These are phyloP conservation scores for Adansonia gregorii DNA, from an alignment of 441 rosid species.

Conservation along the genomic window DNA sequence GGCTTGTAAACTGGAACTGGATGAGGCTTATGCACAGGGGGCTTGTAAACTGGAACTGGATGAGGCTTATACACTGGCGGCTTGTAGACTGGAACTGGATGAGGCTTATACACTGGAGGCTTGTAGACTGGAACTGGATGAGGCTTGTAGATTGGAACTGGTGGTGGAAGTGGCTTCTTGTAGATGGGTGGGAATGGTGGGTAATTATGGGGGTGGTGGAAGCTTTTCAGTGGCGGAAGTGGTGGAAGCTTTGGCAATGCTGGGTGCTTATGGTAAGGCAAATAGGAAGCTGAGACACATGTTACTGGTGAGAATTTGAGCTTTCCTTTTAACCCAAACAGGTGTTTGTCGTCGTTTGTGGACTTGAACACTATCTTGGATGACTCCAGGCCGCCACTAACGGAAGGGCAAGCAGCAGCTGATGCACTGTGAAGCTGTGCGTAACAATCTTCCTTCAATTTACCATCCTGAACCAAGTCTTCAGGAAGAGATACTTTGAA, in stretches of 20 bases:
- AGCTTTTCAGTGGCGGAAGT: constrained; percentile 15
- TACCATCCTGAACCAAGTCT: constrained; percentile 53
- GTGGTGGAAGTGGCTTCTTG: constrained; percentile 43
- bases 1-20: constrained; percentile 30
- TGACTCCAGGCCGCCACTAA: constrained; percentile 50
- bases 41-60: constrained; percentile 29
- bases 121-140: constrained; percentile 23
- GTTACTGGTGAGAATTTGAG: constrained; percentile 59
- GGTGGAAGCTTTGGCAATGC: constrained; percentile 22
- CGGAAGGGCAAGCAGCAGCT: constrained; percentile 58
- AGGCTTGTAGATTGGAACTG: constrained; percentile 31
- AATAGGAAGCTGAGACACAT: constrained; percentile 63
- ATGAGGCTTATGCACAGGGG: constrained; percentile 31
- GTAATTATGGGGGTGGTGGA: constrained; percentile 18
- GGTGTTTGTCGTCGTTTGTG: constrained; percentile 42
- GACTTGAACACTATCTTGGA: constrained; percentile 56
- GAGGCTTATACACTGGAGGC: not conserved
- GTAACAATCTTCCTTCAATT: constrained; percentile 70
- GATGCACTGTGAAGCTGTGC: constrained; percentile 81
- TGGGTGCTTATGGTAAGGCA: constrained; percentile 51
- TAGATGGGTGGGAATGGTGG: constrained; percentile 26
- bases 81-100: constrained; percentile 21
- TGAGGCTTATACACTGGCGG: constrained; percentile 27
- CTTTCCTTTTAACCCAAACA: constrained; percentile 56
- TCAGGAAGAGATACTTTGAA: constrained; percentile 60